These are phyloP conservation scores for Alectoria sarmentosa DNA, from an alignment of 495 filamentous ascomycete genomes.

Conservation along the genomic window DNA sequence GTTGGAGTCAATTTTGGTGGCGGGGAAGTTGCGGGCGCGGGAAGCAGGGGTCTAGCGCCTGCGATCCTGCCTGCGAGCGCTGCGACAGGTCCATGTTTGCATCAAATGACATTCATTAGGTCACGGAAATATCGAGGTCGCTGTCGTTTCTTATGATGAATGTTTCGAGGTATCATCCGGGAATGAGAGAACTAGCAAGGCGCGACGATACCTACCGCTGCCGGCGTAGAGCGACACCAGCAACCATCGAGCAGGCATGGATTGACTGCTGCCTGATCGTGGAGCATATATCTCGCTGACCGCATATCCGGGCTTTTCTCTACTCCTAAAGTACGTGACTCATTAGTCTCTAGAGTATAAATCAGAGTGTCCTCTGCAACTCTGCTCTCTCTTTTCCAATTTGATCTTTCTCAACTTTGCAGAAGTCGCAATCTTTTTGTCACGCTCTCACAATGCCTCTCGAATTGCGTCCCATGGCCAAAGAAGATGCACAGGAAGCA, in stretches of 20 bases:
- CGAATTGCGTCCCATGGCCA: slow-evolving; percentile 2
- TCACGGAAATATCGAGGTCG: too few species aligned
- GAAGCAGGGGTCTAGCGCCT: not conserved
- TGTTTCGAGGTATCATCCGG: not conserved
- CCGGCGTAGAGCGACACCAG: not conserved
- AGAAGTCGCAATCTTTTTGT: not conserved
- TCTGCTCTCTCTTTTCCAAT: not conserved
- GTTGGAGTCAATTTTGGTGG: slow-evolving; percentile 9
- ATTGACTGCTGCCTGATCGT: not conserved
- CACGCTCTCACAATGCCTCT: slow-evolving; percentile 5
- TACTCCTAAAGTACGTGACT: slow-evolving; percentile 1
- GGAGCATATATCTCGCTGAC: not conserved
- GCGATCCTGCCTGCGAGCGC: too few species aligned
- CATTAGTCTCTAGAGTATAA: not conserved
- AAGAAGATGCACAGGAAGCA: slow-evolving; percentile 11
- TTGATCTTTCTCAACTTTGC: not conserved
- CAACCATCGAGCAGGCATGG: not conserved
- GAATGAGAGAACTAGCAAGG: not conserved
- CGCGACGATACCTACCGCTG: not conserved
- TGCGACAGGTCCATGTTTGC: too few species aligned
- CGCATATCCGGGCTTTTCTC: not conserved
- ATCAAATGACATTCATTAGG: too few species aligned
- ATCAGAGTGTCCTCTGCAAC: not conserved
- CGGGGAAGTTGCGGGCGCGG: slow-evolving; percentile 10
- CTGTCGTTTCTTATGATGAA: too few species aligned